phyloP scores from a whole-genome alignment of 2,329 filamentous ascomycete species.

The Laburnicola sp. region DNA sequence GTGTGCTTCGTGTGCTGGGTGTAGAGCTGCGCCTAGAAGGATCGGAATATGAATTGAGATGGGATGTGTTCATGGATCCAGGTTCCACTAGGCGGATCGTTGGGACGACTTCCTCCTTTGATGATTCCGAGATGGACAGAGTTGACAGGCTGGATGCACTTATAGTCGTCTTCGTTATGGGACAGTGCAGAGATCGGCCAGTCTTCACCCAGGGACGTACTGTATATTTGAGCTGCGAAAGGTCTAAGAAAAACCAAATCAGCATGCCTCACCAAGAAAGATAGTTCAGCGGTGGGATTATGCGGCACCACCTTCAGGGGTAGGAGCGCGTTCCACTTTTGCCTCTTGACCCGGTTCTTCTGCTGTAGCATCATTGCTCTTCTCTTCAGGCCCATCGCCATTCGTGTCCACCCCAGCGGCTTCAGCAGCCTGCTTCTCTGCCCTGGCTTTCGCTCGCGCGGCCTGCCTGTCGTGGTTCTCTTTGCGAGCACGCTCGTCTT shows the following conservation, averaged over 20 bases:
- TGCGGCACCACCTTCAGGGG: constrained; percentile 42
- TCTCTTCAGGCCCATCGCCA: constrained; percentile 24
- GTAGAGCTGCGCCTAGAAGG: constrained; percentile 3
- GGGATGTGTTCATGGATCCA: background rate
- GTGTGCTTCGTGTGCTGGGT: background rate
- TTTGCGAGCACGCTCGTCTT: constrained; percentile 81
- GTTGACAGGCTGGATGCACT: constrained; percentile 4
- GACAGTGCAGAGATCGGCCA: constrained; percentile 23
- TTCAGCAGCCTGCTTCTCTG: constrained; percentile 50
- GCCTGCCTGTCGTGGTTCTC: constrained; percentile 67
- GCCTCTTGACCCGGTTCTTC: constrained; percentile 28
- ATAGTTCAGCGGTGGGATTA: constrained; percentile 25
- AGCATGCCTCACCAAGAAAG: constrained; percentile 23
- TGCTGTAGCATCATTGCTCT: constrained; percentile 25
- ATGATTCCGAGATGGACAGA: constrained; percentile 1
- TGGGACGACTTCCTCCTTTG: background rate
- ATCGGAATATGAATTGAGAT: background rate
- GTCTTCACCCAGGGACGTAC: constrained; percentile 36
- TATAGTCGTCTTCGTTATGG: constrained; percentile 13
- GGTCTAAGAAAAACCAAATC: constrained; percentile 23
- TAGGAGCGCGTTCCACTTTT: constrained; percentile 30
- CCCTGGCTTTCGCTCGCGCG: constrained; percentile 48
- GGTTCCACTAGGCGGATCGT: constrained; percentile 18
- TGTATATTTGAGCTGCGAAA: constrained; percentile 24
- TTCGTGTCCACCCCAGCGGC: constrained; percentile 32